phyloP scores from a whole-genome alignment of 2,329 filamentous ascomycete species.

The Cladosporium sp. region DNA sequence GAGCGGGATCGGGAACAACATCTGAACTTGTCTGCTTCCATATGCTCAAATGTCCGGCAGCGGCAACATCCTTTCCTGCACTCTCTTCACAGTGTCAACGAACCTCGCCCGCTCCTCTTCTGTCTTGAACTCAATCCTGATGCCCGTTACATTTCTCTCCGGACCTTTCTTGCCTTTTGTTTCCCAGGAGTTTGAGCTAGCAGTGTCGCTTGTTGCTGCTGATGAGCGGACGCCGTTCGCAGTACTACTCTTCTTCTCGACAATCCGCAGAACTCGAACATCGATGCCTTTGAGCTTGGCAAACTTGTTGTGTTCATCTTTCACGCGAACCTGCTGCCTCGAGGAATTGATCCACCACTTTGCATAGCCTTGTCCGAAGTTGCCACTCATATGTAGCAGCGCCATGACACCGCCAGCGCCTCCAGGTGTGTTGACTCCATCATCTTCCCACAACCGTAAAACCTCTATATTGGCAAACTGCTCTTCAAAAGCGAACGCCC shows the following conservation, averaged over 20 bases:
- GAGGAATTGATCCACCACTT: constrained; percentile 49
- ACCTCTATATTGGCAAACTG: constrained; percentile 54
- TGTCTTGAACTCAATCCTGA: constrained; percentile 48
- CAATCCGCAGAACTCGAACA: constrained; percentile 40
- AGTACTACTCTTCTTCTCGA: constrained; percentile 8
- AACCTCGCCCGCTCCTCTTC: constrained; percentile 47
- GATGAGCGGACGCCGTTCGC: constrained; percentile 24
- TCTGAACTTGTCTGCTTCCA: not conserved
- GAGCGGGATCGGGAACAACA: not conserved
- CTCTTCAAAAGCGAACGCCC: constrained; percentile 48
- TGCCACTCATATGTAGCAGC: constrained; percentile 47
- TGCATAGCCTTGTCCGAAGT: constrained; percentile 48
- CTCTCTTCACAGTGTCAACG: constrained; percentile 41
- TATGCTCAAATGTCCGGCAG: constrained; percentile 40
- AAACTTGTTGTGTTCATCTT: constrained; percentile 43
- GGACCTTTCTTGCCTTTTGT: constrained; percentile 21
- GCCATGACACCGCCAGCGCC: constrained; percentile 46
- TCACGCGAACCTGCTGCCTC: constrained; percentile 42
- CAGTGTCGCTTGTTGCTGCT: not conserved
- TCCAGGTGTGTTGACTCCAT: constrained; percentile 35
- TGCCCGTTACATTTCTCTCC: constrained; percentile 44
- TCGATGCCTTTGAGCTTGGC: constrained; percentile 48
- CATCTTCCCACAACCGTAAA: constrained; percentile 50
- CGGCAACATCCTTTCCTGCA: constrained; percentile 42
- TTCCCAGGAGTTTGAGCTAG: not conserved